Base-by-base conservation (phyloP, 805 yeast genomes). In the Schwanniomyces occidentalis region DNA sequence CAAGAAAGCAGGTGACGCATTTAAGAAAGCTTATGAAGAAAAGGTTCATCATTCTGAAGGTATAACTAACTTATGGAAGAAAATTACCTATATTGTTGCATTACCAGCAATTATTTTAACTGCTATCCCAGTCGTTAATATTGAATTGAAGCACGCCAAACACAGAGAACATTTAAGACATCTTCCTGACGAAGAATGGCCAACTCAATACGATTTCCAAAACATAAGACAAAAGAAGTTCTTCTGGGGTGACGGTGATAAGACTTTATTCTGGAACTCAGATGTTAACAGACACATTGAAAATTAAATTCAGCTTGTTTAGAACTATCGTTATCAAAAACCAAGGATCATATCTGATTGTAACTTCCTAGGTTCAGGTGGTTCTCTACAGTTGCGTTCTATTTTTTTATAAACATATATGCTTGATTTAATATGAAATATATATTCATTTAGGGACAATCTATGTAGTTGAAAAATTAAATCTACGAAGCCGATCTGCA, bases 191-290 rank as follows among this genome's bases (percentile, higher is more conserved):
- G 91, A 83, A 52, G 95, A 90, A 61, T 86, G 95, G 89, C 97
- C 97, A 57, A 70, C 64, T 43, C 93, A 85, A 68, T 86, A 86
- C 73, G 90, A 82, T 54, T 93, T 79, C 80, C 90, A 84, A 76
- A 93, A 93, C 77, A 65, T 89, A 53, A 87, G 98, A 80, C 61
- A 64, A 60, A 82, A 80, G 65, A 82, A 85, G 61, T 91, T 78
- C 78, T 91, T 89, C 83, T 93, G 98, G 98, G 99, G 99, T 61
- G 91, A 93, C 61, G 98, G 99, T 63, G 96, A 90, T 76, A 82
- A 86, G 78, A 88, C 98, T 45, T 71, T 84, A 61, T 93, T 93
- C 85, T 93, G 99, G 99, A 88, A 88, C 75, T 75, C 86, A 34
- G 85, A 79, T 55, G 77, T 85, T 60, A 91, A 91, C 85, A 87